Evolutionary conservation across 2,329 filamentous ascomycete genomes (phyloP), one percentile per base, ranked within the genome.

Genomic region (Ophiostoma tasmaniense): DNA sequence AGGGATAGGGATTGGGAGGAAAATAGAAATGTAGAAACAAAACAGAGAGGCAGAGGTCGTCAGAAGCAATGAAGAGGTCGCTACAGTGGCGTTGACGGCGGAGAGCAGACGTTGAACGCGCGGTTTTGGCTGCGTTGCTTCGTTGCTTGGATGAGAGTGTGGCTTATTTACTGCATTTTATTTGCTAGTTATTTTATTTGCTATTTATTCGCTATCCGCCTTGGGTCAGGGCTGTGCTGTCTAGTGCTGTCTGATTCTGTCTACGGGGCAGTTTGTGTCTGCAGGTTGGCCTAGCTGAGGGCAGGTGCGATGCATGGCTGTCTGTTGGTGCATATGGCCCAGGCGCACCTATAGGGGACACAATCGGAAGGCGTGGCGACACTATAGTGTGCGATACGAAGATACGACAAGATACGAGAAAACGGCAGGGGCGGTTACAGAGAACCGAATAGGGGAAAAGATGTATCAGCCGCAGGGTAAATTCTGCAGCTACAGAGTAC

Each of bases 131-230:
- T 55, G 50, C 50, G 22, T 55, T 55, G 42, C 42, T 45, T 59
- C 22, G 52, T 59, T 59, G 55, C 55, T 61, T 61, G 55, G 55
- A 61, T 61, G 55, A 61, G 11, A 33, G 55, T 30, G 55, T 55
- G 50, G 50, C 50, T 13, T 55, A 25, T 55, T 55, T 62, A 35
- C 6, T 62, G 30, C 35, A 35, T 55, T 35, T 35, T n/a, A 59
- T 42, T 39, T 28, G 37, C 59, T 37, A 8, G 39, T 30, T 55
- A 8, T 55, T 30, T 55, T 30, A 6, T 30, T 66, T 35, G n/a
- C n/a, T 33, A 33, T 33, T 22, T 17, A n/a, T 62, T 62, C 10
- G 28, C 11, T 30, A 14, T 61, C 50, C n/a, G 50, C 50, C 50
- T 50, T 11, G 50, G 50, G 50, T 22, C 50, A 25, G 50, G 50